These are phyloP conservation scores for Lactifluus pinguis DNA, from an alignment of 768 basidiomycete species.

Conservation along the genomic window DNA sequence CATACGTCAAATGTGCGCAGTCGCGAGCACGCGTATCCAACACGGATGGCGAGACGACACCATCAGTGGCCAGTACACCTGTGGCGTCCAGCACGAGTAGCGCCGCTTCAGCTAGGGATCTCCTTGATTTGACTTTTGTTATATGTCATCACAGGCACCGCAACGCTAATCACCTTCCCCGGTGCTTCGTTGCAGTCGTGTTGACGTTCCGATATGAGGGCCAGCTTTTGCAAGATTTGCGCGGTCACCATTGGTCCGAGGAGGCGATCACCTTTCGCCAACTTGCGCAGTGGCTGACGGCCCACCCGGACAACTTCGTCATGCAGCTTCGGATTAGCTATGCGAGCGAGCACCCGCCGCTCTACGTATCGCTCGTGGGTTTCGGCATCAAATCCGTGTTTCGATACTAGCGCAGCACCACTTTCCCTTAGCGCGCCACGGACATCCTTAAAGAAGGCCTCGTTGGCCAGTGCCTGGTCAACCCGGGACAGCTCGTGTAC, in stretches of 20 bases:
- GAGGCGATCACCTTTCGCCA: slow-evolving; percentile 29
- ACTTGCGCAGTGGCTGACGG: slow-evolving; percentile 33
- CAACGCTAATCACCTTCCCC: not conserved
- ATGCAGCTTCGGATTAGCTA: slow-evolving; percentile 29
- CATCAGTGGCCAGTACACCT: slow-evolving; percentile 6
- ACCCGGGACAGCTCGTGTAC: slow-evolving; percentile 26
- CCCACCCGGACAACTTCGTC: slow-evolving; percentile 32
- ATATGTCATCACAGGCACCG: not conserved
- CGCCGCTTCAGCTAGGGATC: not conserved
- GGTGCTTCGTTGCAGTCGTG: not conserved
- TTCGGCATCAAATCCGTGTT: slow-evolving; percentile 22
- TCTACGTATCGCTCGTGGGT: slow-evolving; percentile 28
- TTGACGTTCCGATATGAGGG: too few species aligned
- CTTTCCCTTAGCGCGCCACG: slow-evolving; percentile 29
- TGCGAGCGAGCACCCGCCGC: slow-evolving; percentile 28
- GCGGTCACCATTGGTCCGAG: slow-evolving; percentile 27
- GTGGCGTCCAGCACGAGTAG: not conserved
- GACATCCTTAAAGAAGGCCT: slow-evolving; percentile 24
- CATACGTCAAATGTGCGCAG: slow-evolving; percentile 43
- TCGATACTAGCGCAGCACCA: slow-evolving; percentile 30
- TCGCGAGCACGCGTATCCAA: slow-evolving; percentile 41
- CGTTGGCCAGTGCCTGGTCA: slow-evolving; percentile 27
- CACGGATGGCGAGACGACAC: slow-evolving; percentile 33
- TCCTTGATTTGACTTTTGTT: not conserved
- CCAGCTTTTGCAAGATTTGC: not conserved